phyloP scores from a whole-genome alignment of 108 stramenopile genomes.

The Cafeteria roenbergensis region DNA sequence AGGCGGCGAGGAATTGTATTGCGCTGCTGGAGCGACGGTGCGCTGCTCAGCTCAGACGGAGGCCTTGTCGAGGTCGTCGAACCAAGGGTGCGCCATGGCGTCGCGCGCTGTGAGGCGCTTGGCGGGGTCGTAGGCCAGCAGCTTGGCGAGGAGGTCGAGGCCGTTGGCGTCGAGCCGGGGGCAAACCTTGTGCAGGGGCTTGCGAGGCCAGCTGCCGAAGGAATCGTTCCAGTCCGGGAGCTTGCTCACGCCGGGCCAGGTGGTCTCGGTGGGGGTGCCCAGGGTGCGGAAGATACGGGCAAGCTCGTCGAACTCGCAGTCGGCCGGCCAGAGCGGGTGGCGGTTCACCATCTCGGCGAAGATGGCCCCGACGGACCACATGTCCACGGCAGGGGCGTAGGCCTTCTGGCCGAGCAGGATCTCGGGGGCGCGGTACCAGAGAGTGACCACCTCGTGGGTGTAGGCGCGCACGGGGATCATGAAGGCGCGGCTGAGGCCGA shows the following conservation, averaged over 20 bases:
- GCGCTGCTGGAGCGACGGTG: no score
- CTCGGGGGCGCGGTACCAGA: slow-evolving; percentile 97
- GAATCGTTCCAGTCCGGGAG: slow-evolving; percentile 71
- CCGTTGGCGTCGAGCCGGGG: slow-evolving; percentile 5
- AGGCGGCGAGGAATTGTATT: no score
- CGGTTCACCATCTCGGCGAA: slow-evolving; percentile 95
- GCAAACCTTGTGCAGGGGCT: slow-evolving; percentile 15
- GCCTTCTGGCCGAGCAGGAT: slow-evolving; percentile 75
- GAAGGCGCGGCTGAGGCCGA: slow-evolving; percentile 92
- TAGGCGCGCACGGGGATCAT: slow-evolving; percentile 85
- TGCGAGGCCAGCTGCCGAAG: slow-evolving; percentile 63
- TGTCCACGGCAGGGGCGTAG: slow-evolving; percentile 87
- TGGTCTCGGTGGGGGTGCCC: slow-evolving; percentile 76
- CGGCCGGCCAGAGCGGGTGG: slow-evolving; percentile 86
- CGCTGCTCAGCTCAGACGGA: no score
- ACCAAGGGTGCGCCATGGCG: slow-evolving; percentile 82
- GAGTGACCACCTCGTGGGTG: slow-evolving; percentile 85
- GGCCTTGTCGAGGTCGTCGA: slow-evolving; percentile 87
- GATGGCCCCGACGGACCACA: slow-evolving; percentile 87
- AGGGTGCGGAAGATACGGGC: slow-evolving; percentile 86
- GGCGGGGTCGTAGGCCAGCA: slow-evolving; percentile 78
- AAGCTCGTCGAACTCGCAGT: slow-evolving; percentile 90
- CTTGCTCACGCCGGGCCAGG: slow-evolving; percentile 77
- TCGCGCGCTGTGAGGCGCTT: slow-evolving; percentile 84
- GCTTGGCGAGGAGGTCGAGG: slow-evolving; percentile 23